Evolutionary conservation across 1,284 basidiomycete genomes (phyloP).

Genomic region (Neolentinus lepideus): DNA sequence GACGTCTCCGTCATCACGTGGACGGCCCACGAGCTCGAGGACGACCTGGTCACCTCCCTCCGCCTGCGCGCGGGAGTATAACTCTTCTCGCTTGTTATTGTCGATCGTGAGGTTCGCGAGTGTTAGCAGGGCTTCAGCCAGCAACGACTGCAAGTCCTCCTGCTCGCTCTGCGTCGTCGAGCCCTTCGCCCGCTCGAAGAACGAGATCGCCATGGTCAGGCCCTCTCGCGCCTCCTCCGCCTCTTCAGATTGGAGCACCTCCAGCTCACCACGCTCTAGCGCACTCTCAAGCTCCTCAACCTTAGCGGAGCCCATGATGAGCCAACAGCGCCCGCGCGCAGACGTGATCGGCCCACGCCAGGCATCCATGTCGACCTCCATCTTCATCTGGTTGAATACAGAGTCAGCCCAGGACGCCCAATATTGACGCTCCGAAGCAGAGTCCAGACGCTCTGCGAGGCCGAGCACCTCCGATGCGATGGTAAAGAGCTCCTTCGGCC

Average conservation of each 20-base stretch:
- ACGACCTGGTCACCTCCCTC: slow-evolving; percentile 35
- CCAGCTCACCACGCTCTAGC: slow-evolving; percentile 34
- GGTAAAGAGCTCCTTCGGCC: slow-evolving; percentile 51
- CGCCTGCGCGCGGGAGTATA: slow-evolving; percentile 39
- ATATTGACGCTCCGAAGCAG: slow-evolving; percentile 34
- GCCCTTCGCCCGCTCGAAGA: slow-evolving; percentile 43
- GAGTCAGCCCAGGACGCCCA: slow-evolving; percentile 58
- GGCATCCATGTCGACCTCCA: slow-evolving; percentile 40
- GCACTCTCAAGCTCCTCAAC: slow-evolving; percentile 44
- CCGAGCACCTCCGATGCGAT: slow-evolving; percentile 54
- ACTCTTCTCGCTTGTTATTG: slow-evolving; percentile 37
- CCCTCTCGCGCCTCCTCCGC: slow-evolving; percentile 46
- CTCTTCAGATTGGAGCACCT: slow-evolving; percentile 32
- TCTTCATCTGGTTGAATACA: slow-evolving; percentile 54
- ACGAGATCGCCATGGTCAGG: slow-evolving; percentile 36
- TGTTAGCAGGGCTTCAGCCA: slow-evolving; percentile 48
- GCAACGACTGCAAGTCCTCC: slow-evolving; percentile 29
- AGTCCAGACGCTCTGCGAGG: slow-evolving; percentile 45
- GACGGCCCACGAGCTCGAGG: slow-evolving; percentile 10
- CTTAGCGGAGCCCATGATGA: slow-evolving; percentile 44
- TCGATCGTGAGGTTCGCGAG: slow-evolving; percentile 49
- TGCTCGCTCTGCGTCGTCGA: slow-evolving; percentile 21
- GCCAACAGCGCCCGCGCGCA: slow-evolving; percentile 46
- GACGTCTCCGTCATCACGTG: slow-evolving; percentile 1
- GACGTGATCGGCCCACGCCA: slow-evolving; percentile 39